Base-by-base conservation (phyloP, 305 asterid genomes). In the Striga hermonthica region DNA sequence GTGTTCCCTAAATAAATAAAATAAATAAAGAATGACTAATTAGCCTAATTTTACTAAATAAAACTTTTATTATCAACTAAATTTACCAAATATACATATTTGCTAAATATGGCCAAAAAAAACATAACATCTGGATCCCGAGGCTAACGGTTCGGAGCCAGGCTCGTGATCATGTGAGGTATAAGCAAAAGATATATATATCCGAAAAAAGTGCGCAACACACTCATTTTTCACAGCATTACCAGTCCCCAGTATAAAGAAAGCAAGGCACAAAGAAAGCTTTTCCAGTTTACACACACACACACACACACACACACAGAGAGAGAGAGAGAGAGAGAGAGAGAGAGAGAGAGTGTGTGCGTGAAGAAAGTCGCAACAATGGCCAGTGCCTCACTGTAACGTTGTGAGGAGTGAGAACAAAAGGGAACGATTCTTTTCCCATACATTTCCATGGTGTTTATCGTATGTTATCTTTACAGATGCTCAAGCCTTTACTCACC, bases 71-170 rank as follows among this genome's bases (percentile, higher is more conserved):
- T 8, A 8, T 44, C n/a, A 11, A 44, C 11, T 12, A 8, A 7
- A 11, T 44, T 44, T 8, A 44, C 49, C 9, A 44, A 44, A 1
- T 44, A 7, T 44, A 8, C 49, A 11, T 8, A 7, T 44, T 44
- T 44, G 2, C 31, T 22, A 22, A 22, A 22, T 44, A 44, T 2
- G 4, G 12, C 7, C 50, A 31, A 31, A 70, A 56, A 35, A 9
- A 57, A 39, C 45, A 10, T 60, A 59, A 44, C 70, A n/a, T 78
- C 67, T 64, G 38, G 64, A 40, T 5, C 11, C 65, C 72, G 77
- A 70, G 68, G 58, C 84, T 57, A 64, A n/a, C 65, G 89, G 84
- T 66, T 70, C 57, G 91, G 89, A 71, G 36, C 28, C 49, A 77
- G 89, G 83, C 0, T 71, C 70, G 84, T 76, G 50, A 48, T 57